These are phyloP conservation scores for Fusarium gaditjirri DNA, from an alignment of 2,329 filamentous ascomycete genomes.

Conservation along the genomic window DNA sequence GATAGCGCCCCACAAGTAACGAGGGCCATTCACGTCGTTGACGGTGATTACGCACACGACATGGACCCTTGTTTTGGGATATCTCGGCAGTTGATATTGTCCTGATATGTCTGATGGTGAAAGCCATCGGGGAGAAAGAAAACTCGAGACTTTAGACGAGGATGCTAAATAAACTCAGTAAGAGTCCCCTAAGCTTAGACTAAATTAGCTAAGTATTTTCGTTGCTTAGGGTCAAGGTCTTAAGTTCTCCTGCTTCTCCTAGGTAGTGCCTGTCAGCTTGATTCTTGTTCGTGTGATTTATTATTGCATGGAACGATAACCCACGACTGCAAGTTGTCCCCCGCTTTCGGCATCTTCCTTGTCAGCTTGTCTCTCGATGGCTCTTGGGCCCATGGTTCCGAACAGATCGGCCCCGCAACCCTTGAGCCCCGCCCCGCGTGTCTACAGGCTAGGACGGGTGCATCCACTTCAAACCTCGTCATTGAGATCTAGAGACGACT, in stretches of 20 bases:
- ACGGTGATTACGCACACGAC: conserved; percentile 27
- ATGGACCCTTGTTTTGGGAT: conserved; percentile 18
- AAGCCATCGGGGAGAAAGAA: no score
- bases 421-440: conserved; percentile 28
- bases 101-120: not conserved
- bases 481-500: conserved; percentile 23
- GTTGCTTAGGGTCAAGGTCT: no score
- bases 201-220: no score
- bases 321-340: conserved; percentile 1
- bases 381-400: conserved; percentile 6
- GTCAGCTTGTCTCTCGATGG: not conserved
- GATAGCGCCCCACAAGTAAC: conserved; percentile 19
- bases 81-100: conserved; percentile 15
- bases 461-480: conserved; percentile 33
- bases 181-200: no score
- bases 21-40: conserved; percentile 25
- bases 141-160: no score
- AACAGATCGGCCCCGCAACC: conserved; percentile 34
- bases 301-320: not conserved
- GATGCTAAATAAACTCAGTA: no score
- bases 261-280: not conserved
- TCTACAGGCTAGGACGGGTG: conserved; percentile 2
- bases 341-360: conserved; percentile 37
- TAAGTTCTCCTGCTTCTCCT: no score
- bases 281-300: conserved; percentile 8